Evolutionary conservation across 2,329 filamentous ascomycete genomes (phyloP).

Genomic region (Cladosporium sp.): DNA sequence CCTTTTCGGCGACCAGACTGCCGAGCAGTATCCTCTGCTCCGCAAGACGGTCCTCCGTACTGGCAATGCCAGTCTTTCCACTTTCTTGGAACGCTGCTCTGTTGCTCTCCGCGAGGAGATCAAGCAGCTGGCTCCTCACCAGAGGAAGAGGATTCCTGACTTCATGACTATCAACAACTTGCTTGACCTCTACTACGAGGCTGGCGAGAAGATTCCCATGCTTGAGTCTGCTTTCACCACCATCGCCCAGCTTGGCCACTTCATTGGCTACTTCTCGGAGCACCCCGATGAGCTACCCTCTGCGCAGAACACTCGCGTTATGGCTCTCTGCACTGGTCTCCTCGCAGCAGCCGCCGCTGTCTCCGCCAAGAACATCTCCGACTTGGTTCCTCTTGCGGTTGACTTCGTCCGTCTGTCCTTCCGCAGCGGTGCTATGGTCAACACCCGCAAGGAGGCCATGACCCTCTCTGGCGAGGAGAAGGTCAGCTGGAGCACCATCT

Average conservation of each 20-base stretch:
- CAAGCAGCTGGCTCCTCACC: conserved; percentile 52
- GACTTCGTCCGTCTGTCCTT: conserved; percentile 65
- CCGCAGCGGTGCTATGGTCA: conserved; percentile 52
- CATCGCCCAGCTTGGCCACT: conserved; percentile 63
- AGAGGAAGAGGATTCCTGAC: conserved; percentile 56
- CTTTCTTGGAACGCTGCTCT: conserved; percentile 57
- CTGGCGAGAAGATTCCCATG: conserved; percentile 55
- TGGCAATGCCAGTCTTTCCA: conserved; percentile 56
- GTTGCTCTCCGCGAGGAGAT: conserved; percentile 59
- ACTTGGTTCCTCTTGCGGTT: conserved; percentile 59
- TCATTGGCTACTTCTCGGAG: conserved; percentile 58
- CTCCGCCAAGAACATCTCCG: conserved; percentile 57
- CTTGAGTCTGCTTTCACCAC: conserved; percentile 63
- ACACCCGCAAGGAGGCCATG: conserved; percentile 40
- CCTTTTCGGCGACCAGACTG: conserved; percentile 69
- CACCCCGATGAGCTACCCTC: conserved; percentile 51
- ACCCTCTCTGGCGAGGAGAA: conserved; percentile 53
- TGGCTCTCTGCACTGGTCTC: conserved; percentile 66
- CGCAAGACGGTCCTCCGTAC: conserved; percentile 45
- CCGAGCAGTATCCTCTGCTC: conserved; percentile 62
- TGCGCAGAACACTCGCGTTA: conserved; percentile 49
- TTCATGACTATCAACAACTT: conserved; percentile 62
- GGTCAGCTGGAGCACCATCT: conserved; percentile 64
- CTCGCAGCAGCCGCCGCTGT: conserved; percentile 67
- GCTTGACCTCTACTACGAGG: conserved; percentile 60